These are phyloP conservation scores for Parmelia sp. DNA, from an alignment of 495 filamentous ascomycete genomes.

Conservation along the genomic window DNA sequence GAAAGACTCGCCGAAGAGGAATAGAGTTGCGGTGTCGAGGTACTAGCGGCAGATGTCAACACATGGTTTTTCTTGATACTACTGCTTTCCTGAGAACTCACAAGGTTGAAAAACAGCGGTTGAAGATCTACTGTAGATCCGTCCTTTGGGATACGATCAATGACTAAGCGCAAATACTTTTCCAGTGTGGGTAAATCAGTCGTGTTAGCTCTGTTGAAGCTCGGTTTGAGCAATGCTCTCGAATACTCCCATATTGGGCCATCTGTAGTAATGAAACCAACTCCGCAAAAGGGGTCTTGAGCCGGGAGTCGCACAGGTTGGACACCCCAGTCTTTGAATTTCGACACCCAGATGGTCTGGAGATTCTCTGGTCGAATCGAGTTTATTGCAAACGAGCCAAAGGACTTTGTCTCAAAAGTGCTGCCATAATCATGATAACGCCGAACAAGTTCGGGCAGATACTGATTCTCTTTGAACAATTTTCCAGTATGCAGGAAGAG, in stretches of 20 bases:
- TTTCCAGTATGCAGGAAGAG: conserved; percentile 28
- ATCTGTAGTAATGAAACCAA: conserved; percentile 34
- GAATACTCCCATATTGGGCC: conserved; percentile 35
- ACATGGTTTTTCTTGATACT: neutral
- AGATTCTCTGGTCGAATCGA: conserved; percentile 20
- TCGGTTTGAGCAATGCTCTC: conserved; percentile 34
- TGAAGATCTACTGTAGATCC: conserved; percentile 34
- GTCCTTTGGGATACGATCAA: conserved; percentile 38
- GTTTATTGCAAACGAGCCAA: conserved; percentile 17
- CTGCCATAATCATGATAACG: conserved; percentile 34
- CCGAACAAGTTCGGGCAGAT: neutral
- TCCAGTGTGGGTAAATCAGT: conserved; percentile 29
- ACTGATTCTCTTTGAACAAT: conserved; percentile 5
- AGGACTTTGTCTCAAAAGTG: conserved; percentile 33
- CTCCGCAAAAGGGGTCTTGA: conserved; percentile 11
- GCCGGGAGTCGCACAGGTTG: conserved; percentile 12
- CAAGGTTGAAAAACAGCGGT: conserved; percentile 48
- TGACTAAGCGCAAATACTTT: conserved; percentile 16
- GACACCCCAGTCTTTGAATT: conserved; percentile 14
- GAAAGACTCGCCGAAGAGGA: conserved; percentile 24
- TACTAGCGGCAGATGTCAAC: neutral
- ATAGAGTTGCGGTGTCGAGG: conserved; percentile 17
- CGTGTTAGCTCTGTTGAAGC: conserved; percentile 32
- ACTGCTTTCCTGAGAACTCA: conserved; percentile 2
- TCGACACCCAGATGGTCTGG: conserved; percentile 13